Evolutionary conservation across 2,329 filamentous ascomycete species (phyloP), one percentile per base, ranked within the genome.

Genomic region (Penicillium sp.): DNA sequence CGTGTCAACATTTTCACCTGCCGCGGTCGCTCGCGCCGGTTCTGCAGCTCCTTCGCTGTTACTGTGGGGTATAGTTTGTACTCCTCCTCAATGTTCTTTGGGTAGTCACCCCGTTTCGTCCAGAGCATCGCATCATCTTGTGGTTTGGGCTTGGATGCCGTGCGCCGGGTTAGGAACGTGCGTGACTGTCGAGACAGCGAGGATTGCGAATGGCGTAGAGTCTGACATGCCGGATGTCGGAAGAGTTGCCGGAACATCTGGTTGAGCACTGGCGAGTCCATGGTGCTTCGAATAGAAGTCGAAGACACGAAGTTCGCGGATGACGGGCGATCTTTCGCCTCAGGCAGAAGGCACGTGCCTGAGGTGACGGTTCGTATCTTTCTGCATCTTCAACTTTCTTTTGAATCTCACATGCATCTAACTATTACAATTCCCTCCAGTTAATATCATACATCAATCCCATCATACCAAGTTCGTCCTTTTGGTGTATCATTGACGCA

Each of bases 1-100:
- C 94, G 81, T 66, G 94, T 87, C 63, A 96, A 74, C 93, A 98
- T 98, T 79, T 95, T 96, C 57, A 95, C 90, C 67, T 86, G 80
- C 63, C 80, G 81, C 36, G 93, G 93, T 62, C 93, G 77, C 64
- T 95, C 85, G 43, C 74, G 83, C 44, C 86, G 78, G 56, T 70
- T 74, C 57, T 85, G 83, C 56, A 98, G 73, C 51, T 89, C 84
- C 55, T 85, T 78, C n/a, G 89, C 81, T 7, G 89, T 95, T 40
- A 98, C 86, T 64, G 85, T 82, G 0, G 93, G 90, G 63, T 88
- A 95, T 61, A 80, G 77, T 51, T 82, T 78, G 67, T 90, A 90
- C 68, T 97, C 90, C 38, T 87, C 82, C 2, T 79, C 77, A 68
- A 88, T 84, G 64, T 98, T 88, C 46, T 78, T 74, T 0, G 87